Conservation (phyloP, 495 filamentous ascomycete species). For the Podospora pseudopauciseta region DNA sequence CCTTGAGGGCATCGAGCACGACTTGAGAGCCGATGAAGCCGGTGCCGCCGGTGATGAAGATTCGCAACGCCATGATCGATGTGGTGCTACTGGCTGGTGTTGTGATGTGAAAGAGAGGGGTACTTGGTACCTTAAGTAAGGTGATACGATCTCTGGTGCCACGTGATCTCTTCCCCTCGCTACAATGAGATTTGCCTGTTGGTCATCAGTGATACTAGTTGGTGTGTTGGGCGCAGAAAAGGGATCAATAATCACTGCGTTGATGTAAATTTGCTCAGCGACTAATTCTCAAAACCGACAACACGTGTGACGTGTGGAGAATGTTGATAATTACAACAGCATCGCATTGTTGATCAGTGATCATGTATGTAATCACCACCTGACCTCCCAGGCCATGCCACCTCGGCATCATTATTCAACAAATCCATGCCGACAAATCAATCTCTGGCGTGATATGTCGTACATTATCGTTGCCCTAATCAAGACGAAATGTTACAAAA, state of each 20-base stretch:
- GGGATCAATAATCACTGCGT: background rate
- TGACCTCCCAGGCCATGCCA: background rate
- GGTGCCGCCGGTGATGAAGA: constrained; percentile 37
- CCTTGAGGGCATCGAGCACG: constrained; percentile 16
- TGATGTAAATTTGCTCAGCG: background rate
- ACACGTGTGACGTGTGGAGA: constrained; percentile 27
- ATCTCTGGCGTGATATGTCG: background rate
- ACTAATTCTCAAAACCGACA: constrained; percentile 26
- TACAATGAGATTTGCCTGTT: background rate
- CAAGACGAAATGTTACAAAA: no score
- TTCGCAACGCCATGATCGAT: constrained; percentile 4
- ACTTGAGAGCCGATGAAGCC: constrained; percentile 40
- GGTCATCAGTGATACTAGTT: background rate
- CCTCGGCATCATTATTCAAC: background rate
- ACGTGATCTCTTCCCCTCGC: background rate
- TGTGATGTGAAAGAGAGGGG: background rate
- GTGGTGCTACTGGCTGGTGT: constrained; percentile 2
- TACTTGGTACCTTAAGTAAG: no score
- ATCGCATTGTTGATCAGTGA: constrained; percentile 5
- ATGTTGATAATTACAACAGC: constrained; percentile 28
- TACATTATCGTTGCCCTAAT: no score
- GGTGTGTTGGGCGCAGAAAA: background rate
- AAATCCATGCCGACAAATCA: background rate
- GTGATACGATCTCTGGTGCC: background rate
- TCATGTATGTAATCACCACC: constrained; percentile 8